A percentile compares a stretch with the other conserved stretches of the same genome.
Evolutionary conservation across 2,329 filamentous ascomycete genomes (phyloP).

Genomic region (Tolypocladium cylindrosporum): DNA sequence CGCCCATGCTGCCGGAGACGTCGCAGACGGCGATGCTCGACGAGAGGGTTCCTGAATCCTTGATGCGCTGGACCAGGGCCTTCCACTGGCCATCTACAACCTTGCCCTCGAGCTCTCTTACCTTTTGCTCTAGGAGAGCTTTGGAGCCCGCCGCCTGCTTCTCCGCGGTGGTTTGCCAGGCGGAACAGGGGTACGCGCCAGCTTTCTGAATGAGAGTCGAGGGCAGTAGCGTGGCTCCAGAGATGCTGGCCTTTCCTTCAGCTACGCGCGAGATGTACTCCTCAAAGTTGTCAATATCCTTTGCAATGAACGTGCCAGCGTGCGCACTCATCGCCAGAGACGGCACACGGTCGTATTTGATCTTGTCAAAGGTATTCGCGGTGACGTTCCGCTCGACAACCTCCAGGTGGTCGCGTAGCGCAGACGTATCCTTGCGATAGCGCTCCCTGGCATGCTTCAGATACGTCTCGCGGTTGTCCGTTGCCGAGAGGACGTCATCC

Average conservation of each 20-base stretch:
- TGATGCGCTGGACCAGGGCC: constrained; percentile 45
- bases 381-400: constrained; percentile 43
- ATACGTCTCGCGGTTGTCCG: constrained; percentile 36
- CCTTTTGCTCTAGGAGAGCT: constrained; percentile 17
- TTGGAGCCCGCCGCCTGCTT: not conserved
- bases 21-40: constrained; percentile 48
- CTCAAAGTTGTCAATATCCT: constrained; percentile 39
- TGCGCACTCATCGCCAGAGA: constrained; percentile 48
- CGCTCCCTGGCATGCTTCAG: constrained; percentile 42
- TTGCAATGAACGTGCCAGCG: constrained; percentile 34
- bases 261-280: constrained; percentile 39
- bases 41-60: constrained; percentile 41
- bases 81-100: constrained; percentile 45
- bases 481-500: constrained; percentile 18
- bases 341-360: constrained; percentile 47
- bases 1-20: constrained; percentile 42
- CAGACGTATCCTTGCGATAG: constrained; percentile 41
- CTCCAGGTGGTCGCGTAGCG: constrained; percentile 40
- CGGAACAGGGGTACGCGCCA: not conserved
- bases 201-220: constrained; percentile 31
- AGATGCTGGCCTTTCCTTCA: constrained; percentile 37
- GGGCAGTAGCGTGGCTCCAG: constrained; percentile 45
- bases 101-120: constrained; percentile 20
- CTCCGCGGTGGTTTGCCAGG: not conserved
- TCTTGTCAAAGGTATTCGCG: constrained; percentile 32